Conservation (phyloP, 352 stramenopile species). For the Pythium diclinum region DNA sequence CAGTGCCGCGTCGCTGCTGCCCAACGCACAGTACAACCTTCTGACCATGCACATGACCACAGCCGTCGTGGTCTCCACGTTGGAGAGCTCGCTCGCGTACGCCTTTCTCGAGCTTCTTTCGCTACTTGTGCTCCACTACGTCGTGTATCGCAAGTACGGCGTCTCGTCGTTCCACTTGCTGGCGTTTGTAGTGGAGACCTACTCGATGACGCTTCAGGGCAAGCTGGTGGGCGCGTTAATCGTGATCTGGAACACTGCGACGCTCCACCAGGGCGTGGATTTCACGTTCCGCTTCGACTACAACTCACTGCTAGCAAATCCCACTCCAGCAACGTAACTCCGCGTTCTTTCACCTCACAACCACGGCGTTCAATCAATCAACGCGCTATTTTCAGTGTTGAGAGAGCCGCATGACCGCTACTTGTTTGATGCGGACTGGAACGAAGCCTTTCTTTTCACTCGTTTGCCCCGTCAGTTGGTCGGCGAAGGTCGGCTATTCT, state of each 20-base stretch:
- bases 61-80: not conserved
- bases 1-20: conserved; percentile 5
- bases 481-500: not conserved
- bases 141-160: conserved; percentile 29
- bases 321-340: no score
- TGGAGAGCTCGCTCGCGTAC: conserved; percentile 21
- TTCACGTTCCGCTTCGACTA: conserved; percentile 20
- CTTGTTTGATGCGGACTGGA: no score
- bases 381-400: no score
- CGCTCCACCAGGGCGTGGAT: conserved; percentile 20
- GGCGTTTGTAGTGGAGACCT: conserved; percentile 35
- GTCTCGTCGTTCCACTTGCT: conserved; percentile 30
- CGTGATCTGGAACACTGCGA: conserved; percentile 20
- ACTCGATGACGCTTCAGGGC: conserved; percentile 32
- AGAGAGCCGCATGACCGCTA: no score
- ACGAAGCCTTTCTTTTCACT: no score
- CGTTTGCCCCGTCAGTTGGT: not conserved
- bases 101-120: conserved; percentile 33
- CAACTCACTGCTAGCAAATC: conserved; percentile 1
- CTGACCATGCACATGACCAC: not conserved
- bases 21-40: conserved; percentile 21
- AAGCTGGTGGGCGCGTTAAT: conserved; percentile 35
- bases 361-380: no score
- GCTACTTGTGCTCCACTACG: conserved; percentile 30
- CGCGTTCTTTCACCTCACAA: no score